Evolutionary conservation across 345 rosid genomes (phyloP).

Genomic region (Aegle marmelos): DNA sequence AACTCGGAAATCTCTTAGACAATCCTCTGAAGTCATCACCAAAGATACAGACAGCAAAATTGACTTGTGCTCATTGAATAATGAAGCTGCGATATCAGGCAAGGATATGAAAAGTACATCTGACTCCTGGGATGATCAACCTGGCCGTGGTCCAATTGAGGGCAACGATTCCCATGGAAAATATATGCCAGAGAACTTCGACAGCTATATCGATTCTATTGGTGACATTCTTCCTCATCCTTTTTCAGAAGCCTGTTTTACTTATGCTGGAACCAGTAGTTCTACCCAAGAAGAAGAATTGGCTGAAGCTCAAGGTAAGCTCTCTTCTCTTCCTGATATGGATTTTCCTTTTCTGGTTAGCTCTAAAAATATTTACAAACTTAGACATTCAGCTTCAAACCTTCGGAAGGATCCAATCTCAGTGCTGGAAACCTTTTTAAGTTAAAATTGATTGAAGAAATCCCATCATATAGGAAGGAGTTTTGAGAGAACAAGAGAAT

Average conservation of each 20-base stretch:
- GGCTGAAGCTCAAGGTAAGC: slow-evolving; percentile 48
- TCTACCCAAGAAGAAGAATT: slow-evolving; percentile 38
- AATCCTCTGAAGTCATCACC: background rate
- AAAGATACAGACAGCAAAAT: slow-evolving; percentile 16
- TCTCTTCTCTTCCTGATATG: slow-evolving; percentile 53
- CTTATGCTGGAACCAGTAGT: slow-evolving; percentile 6
- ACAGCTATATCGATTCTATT: slow-evolving; percentile 55
- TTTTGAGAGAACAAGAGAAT: slow-evolving; percentile 47
- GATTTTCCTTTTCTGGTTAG: slow-evolving; percentile 54
- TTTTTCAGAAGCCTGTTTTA: slow-evolving; percentile 17
- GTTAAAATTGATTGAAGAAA: slow-evolving; percentile 61
- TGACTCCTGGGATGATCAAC: slow-evolving; percentile 17
- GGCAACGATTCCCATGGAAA: slow-evolving; percentile 25
- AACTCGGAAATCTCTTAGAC: slow-evolving; percentile 29
- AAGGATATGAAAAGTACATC: slow-evolving; percentile 9
- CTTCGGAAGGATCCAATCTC: slow-evolving; percentile 45
- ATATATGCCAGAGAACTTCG: slow-evolving; percentile 55
- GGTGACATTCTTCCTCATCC: slow-evolving; percentile 57
- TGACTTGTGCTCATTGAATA: slow-evolving; percentile 17
- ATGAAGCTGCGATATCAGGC: slow-evolving; percentile 14
- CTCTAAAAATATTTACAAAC: slow-evolving; percentile 39
- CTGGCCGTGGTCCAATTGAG: slow-evolving; percentile 25
- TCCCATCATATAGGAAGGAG: slow-evolving; percentile 53
- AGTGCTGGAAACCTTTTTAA: slow-evolving; percentile 62
- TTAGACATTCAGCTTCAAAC: slow-evolving; percentile 45